Evolutionary conservation across 1,284 basidiomycete species (phyloP), one percentile per base, ranked within the genome.

Genomic region (Cerioporus squamosus): DNA sequence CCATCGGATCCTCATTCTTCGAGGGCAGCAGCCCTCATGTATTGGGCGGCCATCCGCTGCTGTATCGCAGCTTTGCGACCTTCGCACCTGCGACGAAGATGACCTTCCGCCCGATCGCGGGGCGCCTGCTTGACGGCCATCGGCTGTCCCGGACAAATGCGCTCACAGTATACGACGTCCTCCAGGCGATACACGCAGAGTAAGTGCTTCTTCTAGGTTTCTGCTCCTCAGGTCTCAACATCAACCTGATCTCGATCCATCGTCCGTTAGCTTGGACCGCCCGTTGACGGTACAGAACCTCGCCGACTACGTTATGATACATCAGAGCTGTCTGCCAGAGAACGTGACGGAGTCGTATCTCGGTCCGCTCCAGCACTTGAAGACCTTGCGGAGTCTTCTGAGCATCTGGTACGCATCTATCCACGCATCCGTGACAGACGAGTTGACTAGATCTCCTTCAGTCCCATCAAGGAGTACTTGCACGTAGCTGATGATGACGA

Each of bases 11-110:
- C 14, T n/a, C 48, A 39, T 29, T 29, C 29, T 29, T 29, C 29
- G 36, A 17, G 20, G 24, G 24, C 23, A 17, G 5, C 9, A 20
- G 33, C 22, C n/a, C n/a, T n/a, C 5, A 14, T 8, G 24, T 4
- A 29, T 39, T 44, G n/a, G 24, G 29, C 17, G 23, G 12, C 17
- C 53, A 42, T 42, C 38, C 53, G 17, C 10, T 54, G 38, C 5
- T 47, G 6, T 33, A 48, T 12, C 44, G 44, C 15, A 53, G 51
- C 51, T 53, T 53, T 33, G 51, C 51, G 14, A 53, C 49, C 38
- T 26, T 17, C 39, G 49, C 39, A 23, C 49, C 49, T 5, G 15
- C 26, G 7, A 39, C 24, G 3, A 51, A 29, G 23, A 9, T 40
- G 12, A 17, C 17, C 9, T 38, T 51, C 2, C 10, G 23, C 3